Conservation (phyloP, 371 early-diverging fungal genomes). For the Homolaphlyctis polyrhiza region DNA sequence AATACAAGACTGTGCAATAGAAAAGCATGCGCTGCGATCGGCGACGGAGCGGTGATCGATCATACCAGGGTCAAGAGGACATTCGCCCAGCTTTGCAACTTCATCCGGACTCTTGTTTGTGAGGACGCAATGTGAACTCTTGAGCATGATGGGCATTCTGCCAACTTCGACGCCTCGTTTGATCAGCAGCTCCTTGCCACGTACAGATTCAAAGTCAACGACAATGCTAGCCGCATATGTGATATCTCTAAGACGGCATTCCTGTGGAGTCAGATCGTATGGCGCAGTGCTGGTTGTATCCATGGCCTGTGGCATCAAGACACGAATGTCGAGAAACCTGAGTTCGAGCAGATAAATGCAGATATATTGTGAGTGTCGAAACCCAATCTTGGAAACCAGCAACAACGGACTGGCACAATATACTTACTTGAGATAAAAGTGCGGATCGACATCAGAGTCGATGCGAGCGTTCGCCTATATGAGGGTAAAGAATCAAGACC, state of each 20-base stretch:
- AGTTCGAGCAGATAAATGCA: too few species aligned
- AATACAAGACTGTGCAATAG: background rate
- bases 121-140: slow-evolving; percentile 86
- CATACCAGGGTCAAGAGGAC: slow-evolving; percentile 94
- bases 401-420: background rate
- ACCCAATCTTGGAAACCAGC: too few species aligned
- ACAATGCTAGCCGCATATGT: slow-evolving; percentile 96
- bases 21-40: background rate
- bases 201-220: slow-evolving; percentile 97
- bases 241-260: slow-evolving; percentile 98
- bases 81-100: slow-evolving; percentile 86
- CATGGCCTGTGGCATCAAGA: slow-evolving; percentile 83
- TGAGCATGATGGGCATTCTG: slow-evolving; percentile 98
- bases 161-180: slow-evolving; percentile 91
- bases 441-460: too few species aligned
- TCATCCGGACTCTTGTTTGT: slow-evolving; percentile 74
- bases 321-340: slow-evolving; percentile 86
- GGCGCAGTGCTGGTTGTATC: slow-evolving; percentile 57
- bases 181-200: slow-evolving; percentile 82
- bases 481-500: too few species aligned
- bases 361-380: too few species aligned
- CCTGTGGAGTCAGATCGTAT: slow-evolving; percentile 86
- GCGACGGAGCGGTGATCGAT: background rate
- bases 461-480: too few species aligned
- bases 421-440: too few species aligned